Evolutionary conservation across 805 yeast genomes (phyloP).

Genomic region (Brettanomyces bruxellensis): DNA sequence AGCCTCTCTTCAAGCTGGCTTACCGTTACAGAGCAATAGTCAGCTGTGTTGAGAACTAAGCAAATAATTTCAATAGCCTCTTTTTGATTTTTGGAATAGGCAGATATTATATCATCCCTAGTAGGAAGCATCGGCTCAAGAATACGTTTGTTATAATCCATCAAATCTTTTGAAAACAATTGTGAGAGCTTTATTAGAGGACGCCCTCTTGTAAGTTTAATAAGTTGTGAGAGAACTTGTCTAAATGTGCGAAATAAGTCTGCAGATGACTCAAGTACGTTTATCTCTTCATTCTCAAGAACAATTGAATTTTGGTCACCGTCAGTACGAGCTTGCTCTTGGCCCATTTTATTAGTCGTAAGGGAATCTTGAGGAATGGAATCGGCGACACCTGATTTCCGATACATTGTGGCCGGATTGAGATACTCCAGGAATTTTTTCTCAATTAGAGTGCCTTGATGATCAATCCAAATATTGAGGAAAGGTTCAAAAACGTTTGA

Average conservation of each 20-base stretch:
- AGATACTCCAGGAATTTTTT: conserved; percentile 57
- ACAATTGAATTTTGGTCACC: conserved; percentile 27
- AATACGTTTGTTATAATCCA: conserved; percentile 45
- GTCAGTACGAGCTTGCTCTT: background rate
- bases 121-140: conserved; percentile 42
- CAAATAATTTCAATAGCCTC: conserved; percentile 64
- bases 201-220: conserved; percentile 46
- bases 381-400: conserved; percentile 27
- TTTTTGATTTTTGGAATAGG: conserved; percentile 29
- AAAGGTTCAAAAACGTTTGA: conserved; percentile 79
- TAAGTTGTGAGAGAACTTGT: conserved; percentile 59
- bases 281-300: conserved; percentile 11
- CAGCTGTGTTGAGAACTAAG: conserved; percentile 77
- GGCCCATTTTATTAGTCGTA: background rate
- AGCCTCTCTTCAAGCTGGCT: conserved; percentile 63
- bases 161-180: conserved; percentile 59
- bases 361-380: conserved; percentile 9
- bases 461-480: conserved; percentile 74
- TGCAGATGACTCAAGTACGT: conserved; percentile 78
- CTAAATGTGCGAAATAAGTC: conserved; percentile 78
- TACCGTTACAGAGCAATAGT: conserved; percentile 73
- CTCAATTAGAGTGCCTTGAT: conserved; percentile 62
- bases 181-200: conserved; percentile 41
- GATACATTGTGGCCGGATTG: conserved; percentile 43
- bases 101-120: conserved; percentile 18